Conservation (phyloP, 1,139 yeast genomes). For the Geotrichum klebahnii region DNA sequence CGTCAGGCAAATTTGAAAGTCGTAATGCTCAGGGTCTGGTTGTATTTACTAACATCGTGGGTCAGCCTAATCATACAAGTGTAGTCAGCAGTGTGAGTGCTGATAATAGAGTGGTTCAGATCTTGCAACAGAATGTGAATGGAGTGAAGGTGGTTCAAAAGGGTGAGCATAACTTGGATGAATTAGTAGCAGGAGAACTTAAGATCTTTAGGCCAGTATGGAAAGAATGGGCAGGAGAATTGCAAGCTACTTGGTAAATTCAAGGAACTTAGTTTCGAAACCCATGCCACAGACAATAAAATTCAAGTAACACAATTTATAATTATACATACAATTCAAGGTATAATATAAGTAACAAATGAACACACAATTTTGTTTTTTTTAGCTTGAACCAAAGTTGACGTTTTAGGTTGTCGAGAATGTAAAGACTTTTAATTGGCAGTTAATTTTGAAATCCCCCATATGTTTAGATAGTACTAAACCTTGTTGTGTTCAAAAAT, state of each 20-base stretch:
- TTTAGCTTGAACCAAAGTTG: too few species aligned
- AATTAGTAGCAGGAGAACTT: slow-evolving; percentile 49
- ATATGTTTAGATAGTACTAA: too few species aligned
- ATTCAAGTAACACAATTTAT: background rate
- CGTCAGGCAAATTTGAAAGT: slow-evolving; percentile 44
- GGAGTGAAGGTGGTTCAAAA: slow-evolving; percentile 49
- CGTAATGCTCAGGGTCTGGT: slow-evolving; percentile 27
- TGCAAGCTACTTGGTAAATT: slow-evolving; percentile 34
- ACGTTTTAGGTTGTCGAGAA: too few species aligned
- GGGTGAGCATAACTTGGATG: slow-evolving; percentile 46
- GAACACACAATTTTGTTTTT: too few species aligned
- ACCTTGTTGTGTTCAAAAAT: too few species aligned
- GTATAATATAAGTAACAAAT: too few species aligned
- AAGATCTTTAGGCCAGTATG: slow-evolving; percentile 55
- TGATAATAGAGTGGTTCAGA: slow-evolving; percentile 38
- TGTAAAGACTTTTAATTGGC: too few species aligned
- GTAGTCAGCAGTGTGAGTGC: slow-evolving; percentile 45
- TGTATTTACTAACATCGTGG: slow-evolving; percentile 39
- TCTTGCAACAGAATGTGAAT: slow-evolving; percentile 61
- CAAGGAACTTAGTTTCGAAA: too few species aligned
- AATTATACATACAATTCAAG: too few species aligned
- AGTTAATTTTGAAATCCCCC: too few species aligned
- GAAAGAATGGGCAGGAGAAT: slow-evolving; percentile 50
- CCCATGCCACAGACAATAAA: too few species aligned
- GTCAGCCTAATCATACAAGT: slow-evolving; percentile 67